Evolutionary conservation across 179 eudicot species (phyloP), one percentile per base, ranked within the genome.

Genomic region (Heliamphora pulchella): DNA sequence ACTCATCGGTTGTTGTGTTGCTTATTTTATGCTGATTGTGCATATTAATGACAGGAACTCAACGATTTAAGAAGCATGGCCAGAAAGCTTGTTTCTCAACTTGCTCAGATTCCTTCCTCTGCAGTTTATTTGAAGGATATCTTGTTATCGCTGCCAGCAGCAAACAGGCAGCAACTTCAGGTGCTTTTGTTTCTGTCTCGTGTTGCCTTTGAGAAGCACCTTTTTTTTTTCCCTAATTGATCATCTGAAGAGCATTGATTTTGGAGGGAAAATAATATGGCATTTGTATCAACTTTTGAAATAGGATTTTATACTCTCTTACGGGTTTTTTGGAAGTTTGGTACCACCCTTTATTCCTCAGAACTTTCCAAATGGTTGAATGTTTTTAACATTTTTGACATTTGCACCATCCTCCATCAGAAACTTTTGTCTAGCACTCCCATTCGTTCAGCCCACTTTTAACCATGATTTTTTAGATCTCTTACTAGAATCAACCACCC

Each of bases 121-220:
- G 92, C 95, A 50, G 84, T 84, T 77, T 85, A 79, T 83, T 78
- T 96, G 83, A 94, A 90, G 83, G 97, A 92, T 71, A 91, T 86
- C 76, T 83, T 96, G 74, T 79, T 94, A 79, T 88, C 83, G 43
- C 92, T 96, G 99, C 92, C 98, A 53, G 90, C 71, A 46, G 84
- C 85, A 43, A 85, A 86, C 71, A 89, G 98, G 83, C 93, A 88
- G 88, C 88, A 87, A 85, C 96, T 96, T 80, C 99, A 96, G 99
- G 99, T 96, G 84, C n/a, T 62, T 81, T 67, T 65, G 54, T 55
- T 58, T 62, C 78, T 22, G 51, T 47, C 62, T 17, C 80, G 5
- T 48, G 31, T 67, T 78, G 44, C 9, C 74, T 43, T 71, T n/a
- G 18, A 15, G 18, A n/a, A 47, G 17, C 53, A 71, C 55, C 9